Evolutionary conservation across 2,329 filamentous ascomycete genomes (phyloP).

Genomic region (Colletotrichum sp.): DNA sequence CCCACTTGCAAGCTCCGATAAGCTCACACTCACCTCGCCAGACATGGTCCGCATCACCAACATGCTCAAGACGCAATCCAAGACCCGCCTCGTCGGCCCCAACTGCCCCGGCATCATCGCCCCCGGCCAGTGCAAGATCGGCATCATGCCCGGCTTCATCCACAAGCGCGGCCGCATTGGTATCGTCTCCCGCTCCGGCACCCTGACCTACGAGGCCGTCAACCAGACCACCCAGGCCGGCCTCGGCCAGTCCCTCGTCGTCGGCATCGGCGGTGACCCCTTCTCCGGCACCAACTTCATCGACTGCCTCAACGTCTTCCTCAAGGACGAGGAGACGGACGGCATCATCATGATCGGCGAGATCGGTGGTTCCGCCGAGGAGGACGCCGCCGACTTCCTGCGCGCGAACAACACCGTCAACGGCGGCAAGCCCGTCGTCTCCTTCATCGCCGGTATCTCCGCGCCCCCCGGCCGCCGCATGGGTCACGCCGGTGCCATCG

Average conservation of each 20-base stretch:
- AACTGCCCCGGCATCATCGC: slow-evolving; percentile 99
- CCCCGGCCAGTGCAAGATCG: slow-evolving; percentile 97
- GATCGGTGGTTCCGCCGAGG: slow-evolving; percentile 96
- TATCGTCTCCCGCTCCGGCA: slow-evolving; percentile 97
- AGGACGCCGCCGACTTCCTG: slow-evolving; percentile 97
- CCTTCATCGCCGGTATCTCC: slow-evolving; percentile 98
- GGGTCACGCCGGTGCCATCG: slow-evolving; percentile 98
- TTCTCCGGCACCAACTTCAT: slow-evolving; percentile 99
- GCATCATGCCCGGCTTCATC: slow-evolving; percentile 99
- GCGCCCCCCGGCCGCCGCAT: slow-evolving; percentile 95
- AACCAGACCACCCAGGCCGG: slow-evolving; percentile 99
- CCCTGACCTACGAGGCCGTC: slow-evolving; percentile 98
- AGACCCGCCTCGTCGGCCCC: slow-evolving; percentile 94
- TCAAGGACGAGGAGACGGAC: slow-evolving; percentile 94
- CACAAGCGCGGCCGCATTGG: slow-evolving; percentile 99
- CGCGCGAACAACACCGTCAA: slow-evolving; percentile 88
- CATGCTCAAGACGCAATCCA: slow-evolving; percentile 96
- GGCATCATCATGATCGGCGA: slow-evolving; percentile 99
- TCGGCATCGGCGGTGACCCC: slow-evolving; percentile 97
- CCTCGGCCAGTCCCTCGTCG: slow-evolving; percentile 95
- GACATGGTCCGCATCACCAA: slow-evolving; percentile 99
- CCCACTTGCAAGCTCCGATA: neutral
- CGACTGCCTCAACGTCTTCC: slow-evolving; percentile 97
- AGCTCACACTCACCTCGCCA: slow-evolving; percentile 36
- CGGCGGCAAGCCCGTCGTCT: slow-evolving; percentile 89